Percentiles rank a stretch among this genome's conserved stretches.
These are phyloP conservation scores for Aspergillus pseudonomiae DNA, from an alignment of 2,329 filamentous ascomycete species.

Conservation along the genomic window DNA sequence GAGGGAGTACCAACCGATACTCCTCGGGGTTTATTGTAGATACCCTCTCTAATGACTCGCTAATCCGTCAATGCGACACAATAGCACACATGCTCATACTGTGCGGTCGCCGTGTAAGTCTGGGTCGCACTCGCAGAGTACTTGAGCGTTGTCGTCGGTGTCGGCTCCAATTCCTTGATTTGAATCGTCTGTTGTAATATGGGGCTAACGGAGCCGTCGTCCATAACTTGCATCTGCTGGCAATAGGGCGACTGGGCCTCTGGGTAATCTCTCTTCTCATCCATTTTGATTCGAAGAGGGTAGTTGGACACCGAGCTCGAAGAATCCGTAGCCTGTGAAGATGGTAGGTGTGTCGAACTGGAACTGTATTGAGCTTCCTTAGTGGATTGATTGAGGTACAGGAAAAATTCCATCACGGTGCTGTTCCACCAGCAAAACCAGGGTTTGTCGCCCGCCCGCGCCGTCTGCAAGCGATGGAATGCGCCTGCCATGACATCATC, in stretches of 20 bases:
- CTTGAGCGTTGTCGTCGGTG: slow-evolving; percentile 38
- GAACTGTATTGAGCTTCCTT: slow-evolving; percentile 25
- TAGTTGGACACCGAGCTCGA: slow-evolving; percentile 35
- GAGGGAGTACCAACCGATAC: slow-evolving; percentile 2
- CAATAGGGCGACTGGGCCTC: slow-evolving; percentile 59
- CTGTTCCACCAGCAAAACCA: slow-evolving; percentile 74
- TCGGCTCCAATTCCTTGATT: slow-evolving; percentile 40
- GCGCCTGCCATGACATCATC: slow-evolving; percentile 27
- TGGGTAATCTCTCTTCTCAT: slow-evolving; percentile 60
- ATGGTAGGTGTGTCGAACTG: slow-evolving; percentile 18
- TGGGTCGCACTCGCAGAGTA: slow-evolving; percentile 28
- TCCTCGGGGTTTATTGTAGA: slow-evolving; percentile 10
- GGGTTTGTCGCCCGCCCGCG: slow-evolving; percentile 60
- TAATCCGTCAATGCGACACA: slow-evolving; percentile 41
- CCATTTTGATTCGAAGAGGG: slow-evolving; percentile 66
- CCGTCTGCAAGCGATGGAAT: slow-evolving; percentile 44
- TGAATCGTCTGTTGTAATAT: slow-evolving; percentile 32
- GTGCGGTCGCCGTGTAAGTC: slow-evolving; percentile 40
- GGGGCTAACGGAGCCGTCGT: slow-evolving; percentile 49
- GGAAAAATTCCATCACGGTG: slow-evolving; percentile 67
- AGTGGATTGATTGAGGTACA: slow-evolving; percentile 62
- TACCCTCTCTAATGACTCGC: slow-evolving; percentile 14
- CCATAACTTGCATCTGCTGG: slow-evolving; percentile 64
- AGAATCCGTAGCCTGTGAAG: slow-evolving; percentile 1
- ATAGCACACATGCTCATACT: slow-evolving; percentile 40